Conservation (phyloP, 306 rosid species). For the Cercis canadensis region DNA sequence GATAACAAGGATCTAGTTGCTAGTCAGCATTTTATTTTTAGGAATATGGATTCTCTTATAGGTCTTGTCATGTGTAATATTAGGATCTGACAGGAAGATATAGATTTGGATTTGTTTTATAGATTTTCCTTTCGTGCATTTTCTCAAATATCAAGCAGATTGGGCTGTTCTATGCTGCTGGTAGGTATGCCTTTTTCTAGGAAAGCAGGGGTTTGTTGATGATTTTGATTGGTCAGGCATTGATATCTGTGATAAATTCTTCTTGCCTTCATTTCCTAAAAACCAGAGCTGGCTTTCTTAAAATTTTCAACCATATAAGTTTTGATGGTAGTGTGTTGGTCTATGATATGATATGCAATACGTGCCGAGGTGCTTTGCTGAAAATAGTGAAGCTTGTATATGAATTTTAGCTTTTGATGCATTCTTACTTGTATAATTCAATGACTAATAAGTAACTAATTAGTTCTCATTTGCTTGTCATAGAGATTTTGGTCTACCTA, state of each 20-base stretch:
- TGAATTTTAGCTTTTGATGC: no score
- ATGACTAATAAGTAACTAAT: no score
- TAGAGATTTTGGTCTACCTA: no score
- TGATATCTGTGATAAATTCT: slow-evolving; percentile 18
- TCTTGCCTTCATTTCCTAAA: slow-evolving; percentile 18
- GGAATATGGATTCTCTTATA: no score
- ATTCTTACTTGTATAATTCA: no score
- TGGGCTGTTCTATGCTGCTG: no score
- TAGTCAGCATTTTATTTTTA: neutral
- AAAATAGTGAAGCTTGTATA: slow-evolving; percentile 1
- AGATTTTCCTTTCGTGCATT: neutral
- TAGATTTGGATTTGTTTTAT: no score
- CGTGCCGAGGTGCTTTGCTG: neutral
- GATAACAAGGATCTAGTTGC: no score
- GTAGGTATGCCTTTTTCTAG: neutral
- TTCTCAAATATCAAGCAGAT: no score
- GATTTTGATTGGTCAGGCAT: slow-evolving; percentile 56
- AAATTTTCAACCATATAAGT: neutral
- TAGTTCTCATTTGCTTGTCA: no score
- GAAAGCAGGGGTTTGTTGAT: slow-evolving; percentile 28
- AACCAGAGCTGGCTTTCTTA: neutral
- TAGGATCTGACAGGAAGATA: no score
- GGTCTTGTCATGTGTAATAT: no score
- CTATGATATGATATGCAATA: neutral
- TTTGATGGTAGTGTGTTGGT: slow-evolving; percentile 10